Conservation (phyloP, 2,329 filamentous ascomycete species). For the Echinosphaeria canescens region DNA sequence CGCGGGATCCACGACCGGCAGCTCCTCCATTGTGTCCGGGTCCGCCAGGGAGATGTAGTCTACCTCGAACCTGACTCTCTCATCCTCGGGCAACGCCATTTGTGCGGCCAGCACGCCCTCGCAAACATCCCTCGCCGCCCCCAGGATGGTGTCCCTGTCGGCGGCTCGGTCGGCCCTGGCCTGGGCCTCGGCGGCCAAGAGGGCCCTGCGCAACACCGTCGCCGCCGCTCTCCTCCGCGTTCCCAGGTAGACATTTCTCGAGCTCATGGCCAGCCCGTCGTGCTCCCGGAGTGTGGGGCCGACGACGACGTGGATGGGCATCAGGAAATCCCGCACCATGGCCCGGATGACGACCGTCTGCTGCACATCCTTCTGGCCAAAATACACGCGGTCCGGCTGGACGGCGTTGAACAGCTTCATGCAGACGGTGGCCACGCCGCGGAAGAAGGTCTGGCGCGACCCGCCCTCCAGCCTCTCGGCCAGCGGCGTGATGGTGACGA, state of each 20-base stretch:
- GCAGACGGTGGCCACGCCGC: slow-evolving; percentile 88
- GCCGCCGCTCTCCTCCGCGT: slow-evolving; percentile 48
- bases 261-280: slow-evolving; percentile 80
- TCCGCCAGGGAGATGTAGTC: slow-evolving; percentile 90
- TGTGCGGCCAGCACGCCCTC: slow-evolving; percentile 36
- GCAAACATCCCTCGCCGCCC: slow-evolving; percentile 41
- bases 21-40: slow-evolving; percentile 60
- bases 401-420: slow-evolving; percentile 85
- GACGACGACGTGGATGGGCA: slow-evolving; percentile 55
- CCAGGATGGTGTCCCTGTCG: slow-evolving; percentile 45
- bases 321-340: slow-evolving; percentile 72
- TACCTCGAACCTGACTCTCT: slow-evolving; percentile 56
- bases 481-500: slow-evolving; percentile 78
- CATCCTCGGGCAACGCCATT: slow-evolving; percentile 27
- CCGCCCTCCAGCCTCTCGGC: slow-evolving; percentile 64
- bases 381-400: slow-evolving; percentile 61
- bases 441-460: slow-evolving; percentile 82
- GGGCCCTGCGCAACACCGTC: slow-evolving; percentile 45
- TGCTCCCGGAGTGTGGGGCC: slow-evolving; percentile 52
- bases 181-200: slow-evolving; percentile 46
- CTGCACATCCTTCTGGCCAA: slow-evolving; percentile 96
- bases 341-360: slow-evolving; percentile 79
- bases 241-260: slow-evolving; percentile 84
- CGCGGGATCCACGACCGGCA: slow-evolving; percentile 44
- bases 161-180: slow-evolving; percentile 32